Evolutionary conservation across 2,329 filamentous ascomycete species (phyloP), one percentile per base, ranked within the genome.

Genomic region (Metarhizium album): DNA sequence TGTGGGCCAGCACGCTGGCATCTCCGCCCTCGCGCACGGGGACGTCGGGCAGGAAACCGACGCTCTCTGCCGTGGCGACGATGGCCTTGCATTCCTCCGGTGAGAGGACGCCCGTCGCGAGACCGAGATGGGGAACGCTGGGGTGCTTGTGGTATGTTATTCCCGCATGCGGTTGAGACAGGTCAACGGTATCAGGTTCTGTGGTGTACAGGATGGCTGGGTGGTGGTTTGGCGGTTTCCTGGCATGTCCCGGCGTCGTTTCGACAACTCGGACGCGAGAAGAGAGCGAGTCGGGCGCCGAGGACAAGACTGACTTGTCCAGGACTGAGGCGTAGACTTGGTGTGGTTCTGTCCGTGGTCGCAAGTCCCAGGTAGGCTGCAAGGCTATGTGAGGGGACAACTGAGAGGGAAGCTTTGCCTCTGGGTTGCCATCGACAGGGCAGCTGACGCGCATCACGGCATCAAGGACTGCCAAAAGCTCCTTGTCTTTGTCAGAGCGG

Each of bases 161-260:
- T 0, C 70, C 56, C 0, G 76, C 73, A 0, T 63, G 60, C 2
- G 68, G 60, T 2, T 68, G 54, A 0, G 72, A 69, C 2, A 86
- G 70, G 0, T 68, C 64, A 3, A 87, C 72, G 0, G 82, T 70
- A 54, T 83, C 71, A 1, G 81, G 73, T 31, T 70, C 60, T 0
- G 82, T 79, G 0, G 83, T 76, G 58, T 85, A 82, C 4, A 87
- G 70, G 27, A 86, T 72, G 0, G 83, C 84, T 1, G 77, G 74
- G 59, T 86, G 81, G 23, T 80, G 75, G 55, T 87, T 87, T 0
- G 83, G 79, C 1, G 83, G 83, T 57, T 85, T 86, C 27, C 83
- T 75, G 23, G 78, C 67, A 0, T 73, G 64, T 0, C 80, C 83
- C 0, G 75, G 71, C 0, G 75, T 86, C 2, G 71, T 80, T 56